Conservation (phyloP, 2,329 filamentous ascomycete genomes). For the Botryotinia globosa region DNA sequence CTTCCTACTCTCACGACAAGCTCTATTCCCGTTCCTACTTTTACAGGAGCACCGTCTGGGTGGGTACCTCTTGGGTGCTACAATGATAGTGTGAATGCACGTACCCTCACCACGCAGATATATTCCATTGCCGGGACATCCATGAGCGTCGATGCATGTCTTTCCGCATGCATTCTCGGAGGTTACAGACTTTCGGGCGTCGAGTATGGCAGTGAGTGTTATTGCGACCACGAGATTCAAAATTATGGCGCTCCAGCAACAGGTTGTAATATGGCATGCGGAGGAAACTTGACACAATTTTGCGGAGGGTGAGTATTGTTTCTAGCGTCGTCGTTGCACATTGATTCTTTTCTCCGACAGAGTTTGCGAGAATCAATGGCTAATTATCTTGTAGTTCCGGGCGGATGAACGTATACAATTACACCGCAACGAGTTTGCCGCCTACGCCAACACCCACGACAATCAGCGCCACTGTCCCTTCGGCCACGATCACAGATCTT, state of each 20-base stretch:
- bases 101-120: conserved; percentile 24
- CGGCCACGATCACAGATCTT: conserved; percentile 24
- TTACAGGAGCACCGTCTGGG: conserved; percentile 22
- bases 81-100: conserved; percentile 27
- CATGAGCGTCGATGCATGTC: conserved; percentile 29
- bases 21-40: conserved; percentile 16
- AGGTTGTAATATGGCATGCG: conserved; percentile 31
- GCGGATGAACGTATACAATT: conserved; percentile 30
- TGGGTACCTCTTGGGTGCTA: conserved; percentile 31
- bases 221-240: conserved; percentile 25
- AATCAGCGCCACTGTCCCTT: conserved; percentile 8
- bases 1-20: conserved; percentile 17
- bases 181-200: conserved; percentile 36
- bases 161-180: conserved; percentile 37
- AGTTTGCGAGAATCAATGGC: neutral
- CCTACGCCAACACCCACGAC: conserved; percentile 17
- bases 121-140: conserved; percentile 24
- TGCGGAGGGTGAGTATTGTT: conserved; percentile 34
- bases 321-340: neutral
- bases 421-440: conserved; percentile 21
- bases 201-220: conserved; percentile 39
- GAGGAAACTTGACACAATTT: conserved; percentile 34
- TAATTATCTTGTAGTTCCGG: conserved; percentile 15
- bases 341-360: neutral
- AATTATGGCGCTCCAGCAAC: conserved; percentile 17